Evolutionary conservation across 2,329 filamentous ascomycete species (phyloP).

Genomic region (Simplicillium sp.): DNA sequence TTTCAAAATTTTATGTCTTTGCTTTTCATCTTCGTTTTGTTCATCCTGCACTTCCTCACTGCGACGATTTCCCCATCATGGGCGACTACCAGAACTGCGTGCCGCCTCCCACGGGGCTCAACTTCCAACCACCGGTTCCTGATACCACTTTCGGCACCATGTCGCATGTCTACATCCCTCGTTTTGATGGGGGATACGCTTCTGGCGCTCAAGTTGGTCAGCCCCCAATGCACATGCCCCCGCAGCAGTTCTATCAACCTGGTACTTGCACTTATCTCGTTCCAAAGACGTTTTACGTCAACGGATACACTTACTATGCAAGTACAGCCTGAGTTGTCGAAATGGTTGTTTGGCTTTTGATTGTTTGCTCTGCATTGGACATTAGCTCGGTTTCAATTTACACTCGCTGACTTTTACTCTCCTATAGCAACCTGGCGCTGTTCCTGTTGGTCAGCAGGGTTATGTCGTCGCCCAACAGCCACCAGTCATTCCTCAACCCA

Average conservation of each 20-base stretch:
- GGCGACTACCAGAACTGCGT: slow-evolving; percentile 31
- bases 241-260: slow-evolving; percentile 5
- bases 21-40: slow-evolving; percentile 1
- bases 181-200: slow-evolving; percentile 29
- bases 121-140: slow-evolving; percentile 50
- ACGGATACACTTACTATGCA: slow-evolving; percentile 29
- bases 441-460: slow-evolving; percentile 18
- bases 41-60: neutral
- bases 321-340: slow-evolving; percentile 15
- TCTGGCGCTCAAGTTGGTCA: slow-evolving; percentile 22
- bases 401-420: slow-evolving; percentile 1
- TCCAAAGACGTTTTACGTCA: slow-evolving; percentile 21
- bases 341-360: slow-evolving; percentile 4
- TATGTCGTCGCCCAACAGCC: slow-evolving; percentile 24
- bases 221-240: slow-evolving; percentile 18
- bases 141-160: slow-evolving; percentile 48
- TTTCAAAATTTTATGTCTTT: neutral
- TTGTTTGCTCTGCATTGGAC: neutral
- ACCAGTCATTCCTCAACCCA: slow-evolving; percentile 11
- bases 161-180: slow-evolving; percentile 45
- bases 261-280: slow-evolving; percentile 17
- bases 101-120: slow-evolving; percentile 32
- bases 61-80: slow-evolving; percentile 15
- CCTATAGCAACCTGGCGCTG: slow-evolving; percentile 19
- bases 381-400: neutral